A percentile compares a stretch with the other conserved stretches of the same genome.
phyloP scores from a whole-genome alignment of 2,329 filamentous ascomycete genomes.

The Akanthomyces dipterigenus region DNA sequence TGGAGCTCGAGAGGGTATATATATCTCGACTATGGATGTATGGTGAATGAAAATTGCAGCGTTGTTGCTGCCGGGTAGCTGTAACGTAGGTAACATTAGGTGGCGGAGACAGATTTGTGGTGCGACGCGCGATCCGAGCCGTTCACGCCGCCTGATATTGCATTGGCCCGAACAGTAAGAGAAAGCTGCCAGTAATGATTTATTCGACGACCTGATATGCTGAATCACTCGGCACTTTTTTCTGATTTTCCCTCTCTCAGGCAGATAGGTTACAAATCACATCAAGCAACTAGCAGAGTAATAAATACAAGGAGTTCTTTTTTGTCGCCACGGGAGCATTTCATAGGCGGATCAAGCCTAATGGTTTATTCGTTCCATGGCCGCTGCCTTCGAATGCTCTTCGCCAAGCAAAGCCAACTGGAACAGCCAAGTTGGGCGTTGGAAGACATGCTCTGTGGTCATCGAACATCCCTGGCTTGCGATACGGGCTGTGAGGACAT shows the following conservation, averaged over 20 bases:
- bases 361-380: background rate
- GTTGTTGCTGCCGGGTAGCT: background rate
- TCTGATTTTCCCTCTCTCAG: too few relatives aligned
- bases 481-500: background rate
- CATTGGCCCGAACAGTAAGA: background rate
- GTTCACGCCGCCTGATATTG: too few relatives aligned
- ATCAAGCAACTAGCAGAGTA: background rate
- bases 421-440: conserved; percentile 1
- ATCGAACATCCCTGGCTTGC: background rate
- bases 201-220: too few relatives aligned
- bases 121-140: background rate
- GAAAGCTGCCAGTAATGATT: background rate
- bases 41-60: background rate
- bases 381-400: background rate
- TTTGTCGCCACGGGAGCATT: background rate
- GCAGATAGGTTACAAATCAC: background rate
- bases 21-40: background rate
- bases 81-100: too few relatives aligned
- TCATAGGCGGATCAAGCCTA: background rate
- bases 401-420: background rate
- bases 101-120: background rate
- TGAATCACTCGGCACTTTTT: too few relatives aligned
- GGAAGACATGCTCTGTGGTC: conserved; percentile 2
- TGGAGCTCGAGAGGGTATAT: background rate
- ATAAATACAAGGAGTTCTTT: background rate